Evolutionary conservation across 2,329 filamentous ascomycete species (phyloP).

Genomic region (Corynespora cassiicola): DNA sequence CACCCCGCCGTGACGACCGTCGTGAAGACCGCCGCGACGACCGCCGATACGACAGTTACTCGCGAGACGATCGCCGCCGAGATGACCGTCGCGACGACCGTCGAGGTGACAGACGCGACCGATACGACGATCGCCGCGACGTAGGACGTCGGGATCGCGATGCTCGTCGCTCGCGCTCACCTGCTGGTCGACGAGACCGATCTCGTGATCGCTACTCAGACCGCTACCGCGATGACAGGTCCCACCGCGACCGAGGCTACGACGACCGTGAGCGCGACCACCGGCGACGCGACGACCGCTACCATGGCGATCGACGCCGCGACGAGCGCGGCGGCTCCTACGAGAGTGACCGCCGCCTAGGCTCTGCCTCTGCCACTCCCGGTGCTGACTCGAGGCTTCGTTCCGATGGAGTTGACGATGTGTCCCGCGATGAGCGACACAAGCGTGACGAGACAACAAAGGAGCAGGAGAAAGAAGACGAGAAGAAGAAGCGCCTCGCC

Average conservation of each 20-base stretch:
- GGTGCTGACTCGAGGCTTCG: constrained; percentile 27
- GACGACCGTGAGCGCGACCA: constrained; percentile 31
- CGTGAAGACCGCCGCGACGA: too few relatives aligned
- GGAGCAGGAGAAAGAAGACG: constrained; percentile 30
- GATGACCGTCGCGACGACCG: too few relatives aligned
- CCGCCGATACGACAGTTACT: too few relatives aligned
- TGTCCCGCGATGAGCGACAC: constrained; percentile 56
- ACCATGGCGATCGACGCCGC: constrained; percentile 14
- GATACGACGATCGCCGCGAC: constrained; percentile 58
- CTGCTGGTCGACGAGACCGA: constrained; percentile 49
- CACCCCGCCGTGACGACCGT: constrained; percentile 35
- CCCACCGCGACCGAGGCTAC: constrained; percentile 54
- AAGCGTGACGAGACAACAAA: constrained; percentile 61
- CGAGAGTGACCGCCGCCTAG: constrained; percentile 62
- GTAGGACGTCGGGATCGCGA: too few relatives aligned
- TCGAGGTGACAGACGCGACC: constrained; percentile 70
- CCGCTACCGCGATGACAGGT: constrained; percentile 59
- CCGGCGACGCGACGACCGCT: constrained; percentile 41
- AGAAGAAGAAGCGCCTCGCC: constrained; percentile 22
- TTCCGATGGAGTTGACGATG: constrained; percentile 38
- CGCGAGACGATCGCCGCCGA: constrained; percentile 50
- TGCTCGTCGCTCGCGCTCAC: constrained; percentile 69
- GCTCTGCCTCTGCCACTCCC: constrained; percentile 69
- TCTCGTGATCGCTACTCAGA: constrained; percentile 49
- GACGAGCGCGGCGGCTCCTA: constrained; percentile 50